phyloP scores from a whole-genome alignment of 2,329 filamentous ascomycete species.

The Pyrenophora teres region DNA sequence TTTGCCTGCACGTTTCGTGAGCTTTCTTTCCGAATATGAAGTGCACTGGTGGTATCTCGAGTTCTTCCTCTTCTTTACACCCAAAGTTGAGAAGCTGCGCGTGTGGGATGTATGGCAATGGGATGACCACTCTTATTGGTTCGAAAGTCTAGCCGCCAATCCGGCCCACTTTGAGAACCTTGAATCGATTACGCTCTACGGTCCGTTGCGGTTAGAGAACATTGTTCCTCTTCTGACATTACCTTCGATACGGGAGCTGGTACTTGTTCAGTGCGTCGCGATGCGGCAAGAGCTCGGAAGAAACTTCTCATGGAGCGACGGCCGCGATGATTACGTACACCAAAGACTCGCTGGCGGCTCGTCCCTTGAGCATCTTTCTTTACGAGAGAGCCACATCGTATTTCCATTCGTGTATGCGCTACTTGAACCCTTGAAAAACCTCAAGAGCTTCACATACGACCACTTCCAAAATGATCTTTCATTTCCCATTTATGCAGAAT shows the following conservation, averaged over 20 bases:
- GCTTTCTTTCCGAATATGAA: background rate
- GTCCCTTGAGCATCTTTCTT: slow-evolving; percentile 2
- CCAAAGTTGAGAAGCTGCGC: slow-evolving; percentile 4
- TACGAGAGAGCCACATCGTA: slow-evolving; percentile 4
- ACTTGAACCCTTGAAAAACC: background rate
- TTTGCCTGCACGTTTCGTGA: slow-evolving; percentile 2
- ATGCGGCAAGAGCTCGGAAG: slow-evolving; percentile 8
- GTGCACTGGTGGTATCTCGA: slow-evolving; percentile 20
- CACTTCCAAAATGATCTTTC: slow-evolving; percentile 1
- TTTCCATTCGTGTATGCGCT: background rate
- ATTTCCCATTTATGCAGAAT: background rate
- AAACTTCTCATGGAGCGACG: background rate
- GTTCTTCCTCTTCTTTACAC: slow-evolving; percentile 14
- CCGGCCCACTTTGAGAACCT: slow-evolving; percentile 4
- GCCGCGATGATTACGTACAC: background rate
- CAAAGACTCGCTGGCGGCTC: slow-evolving; percentile 3
- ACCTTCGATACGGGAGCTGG: slow-evolving; percentile 7
- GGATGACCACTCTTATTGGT: slow-evolving; percentile 17
- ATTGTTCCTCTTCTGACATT: slow-evolving; percentile 14
- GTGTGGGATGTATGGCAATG: slow-evolving; percentile 11
- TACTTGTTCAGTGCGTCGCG: background rate
- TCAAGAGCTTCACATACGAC: slow-evolving; percentile 12
- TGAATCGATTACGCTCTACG: slow-evolving; percentile 5
- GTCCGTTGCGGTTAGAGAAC: slow-evolving; percentile 13
- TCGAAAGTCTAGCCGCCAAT: slow-evolving; percentile 1